Conservation (phyloP, 495 filamentous ascomycete genomes). For the Hypoxylon intermedium region DNA sequence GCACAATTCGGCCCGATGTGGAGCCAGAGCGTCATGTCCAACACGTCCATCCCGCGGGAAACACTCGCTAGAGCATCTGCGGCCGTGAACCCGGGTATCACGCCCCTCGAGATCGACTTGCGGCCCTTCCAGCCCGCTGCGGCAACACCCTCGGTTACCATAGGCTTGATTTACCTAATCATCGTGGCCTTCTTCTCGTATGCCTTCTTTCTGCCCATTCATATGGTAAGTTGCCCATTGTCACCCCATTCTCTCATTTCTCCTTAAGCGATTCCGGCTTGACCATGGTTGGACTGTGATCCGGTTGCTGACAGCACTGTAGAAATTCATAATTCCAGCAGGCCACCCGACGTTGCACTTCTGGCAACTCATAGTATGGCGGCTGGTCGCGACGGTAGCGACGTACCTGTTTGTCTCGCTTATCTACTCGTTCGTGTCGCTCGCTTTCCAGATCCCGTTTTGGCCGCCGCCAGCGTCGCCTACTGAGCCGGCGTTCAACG, state of each 20-base stretch:
- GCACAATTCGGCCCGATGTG: constrained; percentile 62
- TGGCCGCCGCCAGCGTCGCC: constrained; percentile 51
- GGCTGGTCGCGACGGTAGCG: constrained; percentile 63
- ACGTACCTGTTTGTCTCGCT: constrained; percentile 74
- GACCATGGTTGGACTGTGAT: background rate
- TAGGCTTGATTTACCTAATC: constrained; percentile 76
- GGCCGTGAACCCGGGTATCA: constrained; percentile 68
- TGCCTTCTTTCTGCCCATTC: constrained; percentile 72
- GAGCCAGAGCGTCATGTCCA: constrained; percentile 52
- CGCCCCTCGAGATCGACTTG: constrained; percentile 66
- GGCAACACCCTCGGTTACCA: constrained; percentile 65
- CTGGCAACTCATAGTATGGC: constrained; percentile 67
- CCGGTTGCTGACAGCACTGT: background rate
- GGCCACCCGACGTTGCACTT: constrained; percentile 66
- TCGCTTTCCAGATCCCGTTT: constrained; percentile 73
- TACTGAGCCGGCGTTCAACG: constrained; percentile 52
- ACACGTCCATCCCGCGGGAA: constrained; percentile 44
- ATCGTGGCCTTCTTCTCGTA: constrained; percentile 78
- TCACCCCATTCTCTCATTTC: constrained; percentile 7
- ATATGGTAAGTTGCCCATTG: constrained; percentile 53
- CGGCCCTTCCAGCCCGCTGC: constrained; percentile 67
- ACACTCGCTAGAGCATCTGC: constrained; percentile 61
- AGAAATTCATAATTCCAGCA: constrained; percentile 38
- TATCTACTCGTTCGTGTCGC: constrained; percentile 69
- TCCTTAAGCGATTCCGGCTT: background rate